Base-by-base conservation (phyloP, 768 basidiomycete genomes). In the Crepidotus variabilis region DNA sequence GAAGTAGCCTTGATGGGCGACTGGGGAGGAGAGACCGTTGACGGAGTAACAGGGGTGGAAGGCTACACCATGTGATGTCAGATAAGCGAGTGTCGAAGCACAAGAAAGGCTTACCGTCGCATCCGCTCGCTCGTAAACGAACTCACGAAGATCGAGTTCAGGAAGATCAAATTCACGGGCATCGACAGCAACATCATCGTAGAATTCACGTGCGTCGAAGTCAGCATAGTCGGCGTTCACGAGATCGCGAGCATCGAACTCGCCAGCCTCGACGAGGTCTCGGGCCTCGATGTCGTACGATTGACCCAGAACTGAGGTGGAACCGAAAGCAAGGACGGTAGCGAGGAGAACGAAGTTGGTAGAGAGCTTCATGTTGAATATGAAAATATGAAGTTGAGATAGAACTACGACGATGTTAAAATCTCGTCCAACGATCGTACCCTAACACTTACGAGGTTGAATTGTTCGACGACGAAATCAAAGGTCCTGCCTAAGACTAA, bases 401-500 rank as follows among this genome's bases (percentile, higher is more conserved):
- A 36, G 47, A 20, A 11, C 36, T 22, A 47, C 10, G 9, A 18
- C 6, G 50, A 34, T 22, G 24, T 20, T 16, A 39, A 16, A 35
- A 43, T 22, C 6, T 52, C 34, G 36, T 36, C 35, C 22, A 21
- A 36, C 6, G 51, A 20, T 14, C 21, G 43, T n/a, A 21, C 23
- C 34, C 9, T 16, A n/a, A 10, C 21, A 43, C 36, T 6, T 21
- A 52, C 51, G 23, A 22, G n/a, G 24, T 52, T 35, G 51, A 43
- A 45, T 55, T 50, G 61, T 45, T 54, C 36, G 55, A 50, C 51
- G 61, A 64, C 57, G 33, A 52, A 57, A 59, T 64, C 63, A 57
- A 58, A 64, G 63, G 63, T 58, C 63, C 63, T 50, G 63, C 63
- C 63, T 58, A 57, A 61, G 63, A 64, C 63, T 64, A 51, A n/a